Evolutionary conservation across 208 protist species (phyloP).

Genomic region (Acanthamoeba divionensis): DNA sequence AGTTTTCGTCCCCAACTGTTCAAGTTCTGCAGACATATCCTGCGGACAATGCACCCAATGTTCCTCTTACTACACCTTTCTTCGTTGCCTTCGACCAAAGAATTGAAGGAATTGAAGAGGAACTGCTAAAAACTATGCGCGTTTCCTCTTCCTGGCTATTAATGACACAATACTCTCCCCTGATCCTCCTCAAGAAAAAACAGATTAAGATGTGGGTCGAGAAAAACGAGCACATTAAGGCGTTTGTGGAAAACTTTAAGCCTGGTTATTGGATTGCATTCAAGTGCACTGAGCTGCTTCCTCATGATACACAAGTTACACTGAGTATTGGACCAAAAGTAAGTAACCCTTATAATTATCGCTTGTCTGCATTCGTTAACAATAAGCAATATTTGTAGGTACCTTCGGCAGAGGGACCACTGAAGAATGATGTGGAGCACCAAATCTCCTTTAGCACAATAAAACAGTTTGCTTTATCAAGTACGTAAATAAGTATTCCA

Average conservation of each 20-base stretch:
- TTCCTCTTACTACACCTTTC: neutral
- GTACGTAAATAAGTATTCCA: neutral
- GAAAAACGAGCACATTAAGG: neutral
- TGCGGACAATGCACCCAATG: neutral
- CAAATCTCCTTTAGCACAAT: neutral
- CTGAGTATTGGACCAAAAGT: slow-evolving; percentile 22
- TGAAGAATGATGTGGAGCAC: neutral
- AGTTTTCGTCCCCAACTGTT: neutral
- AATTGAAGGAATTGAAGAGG: neutral
- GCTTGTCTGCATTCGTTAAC: neutral
- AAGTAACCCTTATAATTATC: neutral
- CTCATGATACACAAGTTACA: neutral
- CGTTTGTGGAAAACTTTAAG: neutral
- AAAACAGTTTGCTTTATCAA: neutral
- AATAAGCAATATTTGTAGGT: neutral
- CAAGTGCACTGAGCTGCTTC: neutral
- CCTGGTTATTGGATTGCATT: neutral
- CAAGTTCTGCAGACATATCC: neutral
- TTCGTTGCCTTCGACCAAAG: neutral
- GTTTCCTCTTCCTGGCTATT: neutral
- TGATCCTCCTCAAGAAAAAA: neutral
- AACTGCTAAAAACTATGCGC: neutral
- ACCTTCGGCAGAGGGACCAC: slow-evolving; percentile 29
- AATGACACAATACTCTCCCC: neutral
- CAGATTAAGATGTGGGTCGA: neutral